Evolutionary conservation across 352 stramenopile genomes (phyloP).

Genomic region (Pythium guiyangense): DNA sequence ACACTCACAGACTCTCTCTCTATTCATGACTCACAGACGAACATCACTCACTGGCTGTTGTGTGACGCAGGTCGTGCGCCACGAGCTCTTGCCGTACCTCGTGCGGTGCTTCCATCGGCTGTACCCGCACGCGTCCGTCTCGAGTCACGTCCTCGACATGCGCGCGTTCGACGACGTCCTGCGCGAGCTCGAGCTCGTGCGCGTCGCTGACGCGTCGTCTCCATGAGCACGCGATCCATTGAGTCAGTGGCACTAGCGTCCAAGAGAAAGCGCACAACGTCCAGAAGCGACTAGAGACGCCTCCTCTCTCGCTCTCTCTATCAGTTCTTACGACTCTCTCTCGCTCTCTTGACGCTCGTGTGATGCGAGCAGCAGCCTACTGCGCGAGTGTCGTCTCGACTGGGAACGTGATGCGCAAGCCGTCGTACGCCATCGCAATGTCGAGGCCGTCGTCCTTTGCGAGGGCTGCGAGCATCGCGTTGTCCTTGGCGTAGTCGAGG

Average conservation of each 20-base stretch:
- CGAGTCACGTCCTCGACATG: slow-evolving; percentile 13
- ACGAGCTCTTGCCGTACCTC: slow-evolving; percentile 60
- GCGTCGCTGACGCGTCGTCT: slow-evolving; percentile 13
- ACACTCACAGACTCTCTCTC: slow-evolving; percentile 1
- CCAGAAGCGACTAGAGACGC: too few species aligned
- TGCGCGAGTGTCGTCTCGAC: slow-evolving; percentile 33
- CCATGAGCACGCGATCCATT: background rate
- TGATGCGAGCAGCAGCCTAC: slow-evolving; percentile 24
- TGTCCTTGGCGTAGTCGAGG: slow-evolving; percentile 70
- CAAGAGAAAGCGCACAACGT: too few species aligned
- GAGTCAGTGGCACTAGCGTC: background rate
- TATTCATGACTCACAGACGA: background rate
- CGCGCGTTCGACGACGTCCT: slow-evolving; percentile 41
- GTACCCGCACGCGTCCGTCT: slow-evolving; percentile 33
- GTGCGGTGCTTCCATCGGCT: slow-evolving; percentile 71
- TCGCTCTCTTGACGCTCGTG: too few species aligned
- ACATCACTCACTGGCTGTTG: background rate
- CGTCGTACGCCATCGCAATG: slow-evolving; percentile 85
- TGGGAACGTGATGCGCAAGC: slow-evolving; percentile 49
- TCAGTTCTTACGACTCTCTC: too few species aligned
- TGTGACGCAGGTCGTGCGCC: slow-evolving; percentile 33
- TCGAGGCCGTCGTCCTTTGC: slow-evolving; percentile 46
- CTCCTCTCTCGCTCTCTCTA: too few species aligned
- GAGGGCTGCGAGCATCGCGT: slow-evolving; percentile 36
- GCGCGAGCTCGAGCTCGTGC: slow-evolving; percentile 21